Conservation (phyloP, 352 stramenopile genomes). For the Phytophthora foliorum region DNA sequence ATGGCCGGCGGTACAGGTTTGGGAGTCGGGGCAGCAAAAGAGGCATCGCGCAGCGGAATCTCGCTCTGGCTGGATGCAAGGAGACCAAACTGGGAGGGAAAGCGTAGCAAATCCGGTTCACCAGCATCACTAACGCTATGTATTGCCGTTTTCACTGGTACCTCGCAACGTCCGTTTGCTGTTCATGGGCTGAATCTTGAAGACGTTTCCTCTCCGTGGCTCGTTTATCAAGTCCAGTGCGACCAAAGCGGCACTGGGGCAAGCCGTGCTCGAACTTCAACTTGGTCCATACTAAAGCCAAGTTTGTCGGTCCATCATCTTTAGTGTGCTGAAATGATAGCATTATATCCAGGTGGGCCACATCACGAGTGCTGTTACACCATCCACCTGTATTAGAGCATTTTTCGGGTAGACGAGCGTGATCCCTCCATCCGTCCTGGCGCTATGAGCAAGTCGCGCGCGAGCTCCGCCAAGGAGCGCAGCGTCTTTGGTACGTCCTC, state of each 20-base stretch:
- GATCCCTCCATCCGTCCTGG: slow-evolving; percentile 22
- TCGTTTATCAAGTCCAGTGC: neutral
- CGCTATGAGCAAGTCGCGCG: slow-evolving; percentile 57
- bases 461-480: slow-evolving; percentile 81
- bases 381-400: slow-evolving; percentile 1
- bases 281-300: slow-evolving; percentile 1
- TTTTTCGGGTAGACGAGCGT: slow-evolving; percentile 16
- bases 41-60: slow-evolving; percentile 8
- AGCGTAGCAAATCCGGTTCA: slow-evolving; percentile 8
- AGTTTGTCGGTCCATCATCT: neutral
- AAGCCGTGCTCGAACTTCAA: too few relatives aligned
- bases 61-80: neutral
- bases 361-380: neutral
- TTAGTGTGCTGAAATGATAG: neutral
- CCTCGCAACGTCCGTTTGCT: slow-evolving; percentile 5
- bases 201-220: neutral
- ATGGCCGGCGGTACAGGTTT: slow-evolving; percentile 10
- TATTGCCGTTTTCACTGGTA: slow-evolving; percentile 7
- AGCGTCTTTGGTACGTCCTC: slow-evolving; percentile 83
- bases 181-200: neutral
- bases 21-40: slow-evolving; percentile 17
- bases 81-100: slow-evolving; percentile 14
- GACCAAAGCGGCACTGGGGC: neutral
- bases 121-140: slow-evolving; percentile 2
- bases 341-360: neutral